These are phyloP conservation scores for Litchi chinensis DNA, from an alignment of 345 rosid genomes.

Conservation along the genomic window DNA sequence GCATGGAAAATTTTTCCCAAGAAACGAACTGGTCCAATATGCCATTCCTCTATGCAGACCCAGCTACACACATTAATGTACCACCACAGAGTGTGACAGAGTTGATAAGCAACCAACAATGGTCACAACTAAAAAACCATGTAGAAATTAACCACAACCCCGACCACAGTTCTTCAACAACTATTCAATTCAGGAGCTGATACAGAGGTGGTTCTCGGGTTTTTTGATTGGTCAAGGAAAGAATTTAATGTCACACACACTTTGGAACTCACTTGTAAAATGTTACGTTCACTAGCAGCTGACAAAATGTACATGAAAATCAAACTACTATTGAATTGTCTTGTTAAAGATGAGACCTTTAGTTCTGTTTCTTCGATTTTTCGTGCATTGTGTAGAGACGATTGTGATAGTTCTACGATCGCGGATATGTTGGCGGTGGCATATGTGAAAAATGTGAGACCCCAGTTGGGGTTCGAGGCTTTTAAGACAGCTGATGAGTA, in stretches of 20 bases:
- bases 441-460: conserved; percentile 49
- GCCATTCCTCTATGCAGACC: conserved; percentile 22
- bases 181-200: conserved; percentile 54
- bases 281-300: conserved; percentile 49
- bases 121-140: conserved; percentile 51
- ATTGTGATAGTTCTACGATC: conserved; percentile 49
- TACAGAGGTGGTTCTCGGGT: conserved; percentile 57
- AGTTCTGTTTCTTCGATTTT: conserved; percentile 53
- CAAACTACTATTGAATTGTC: conserved; percentile 58
- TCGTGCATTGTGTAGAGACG: conserved; percentile 51
- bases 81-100: conserved; percentile 29
- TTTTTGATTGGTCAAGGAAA: conserved; percentile 57
- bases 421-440: conserved; percentile 71
- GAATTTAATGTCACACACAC: conserved; percentile 43
- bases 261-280: conserved; percentile 45
- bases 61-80: neutral
- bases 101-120: conserved; percentile 61
- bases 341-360: conserved; percentile 41
- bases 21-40: conserved; percentile 22
- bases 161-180: conserved; percentile 39
- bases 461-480: conserved; percentile 59
- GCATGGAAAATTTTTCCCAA: conserved; percentile 11
- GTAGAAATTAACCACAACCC: conserved; percentile 35
- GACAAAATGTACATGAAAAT: conserved; percentile 54
- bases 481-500: conserved; percentile 78